These are phyloP conservation scores for Amphicarpaea edgeworthii DNA, from an alignment of 306 rosid genomes.

Conservation along the genomic window DNA sequence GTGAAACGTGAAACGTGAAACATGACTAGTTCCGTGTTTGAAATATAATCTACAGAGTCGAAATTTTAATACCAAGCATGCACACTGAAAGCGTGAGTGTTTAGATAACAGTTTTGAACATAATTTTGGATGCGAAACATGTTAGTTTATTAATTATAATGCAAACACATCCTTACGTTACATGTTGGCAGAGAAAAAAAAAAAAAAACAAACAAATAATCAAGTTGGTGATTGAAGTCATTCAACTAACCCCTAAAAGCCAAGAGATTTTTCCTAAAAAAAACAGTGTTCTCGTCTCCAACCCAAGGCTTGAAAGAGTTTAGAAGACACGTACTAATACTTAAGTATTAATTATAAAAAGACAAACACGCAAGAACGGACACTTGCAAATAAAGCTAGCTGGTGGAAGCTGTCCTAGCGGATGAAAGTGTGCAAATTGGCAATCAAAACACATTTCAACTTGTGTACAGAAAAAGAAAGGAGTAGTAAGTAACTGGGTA, in stretches of 20 bases:
- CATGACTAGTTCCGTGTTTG: too few species aligned
- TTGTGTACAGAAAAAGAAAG: background rate
- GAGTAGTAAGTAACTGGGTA: background rate
- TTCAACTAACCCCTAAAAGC: background rate
- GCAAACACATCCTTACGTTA: background rate
- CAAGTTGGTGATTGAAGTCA: background rate
- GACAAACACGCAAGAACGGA: background rate
- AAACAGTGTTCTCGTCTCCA: background rate
- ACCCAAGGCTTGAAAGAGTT: background rate
- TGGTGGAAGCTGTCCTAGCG: background rate
- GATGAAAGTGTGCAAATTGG: constrained; percentile 3
- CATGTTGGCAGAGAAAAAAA: background rate
- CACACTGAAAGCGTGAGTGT: too few species aligned
- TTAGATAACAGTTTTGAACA: too few species aligned
- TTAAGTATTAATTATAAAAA: background rate
- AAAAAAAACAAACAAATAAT: background rate
- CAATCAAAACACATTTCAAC: background rate
- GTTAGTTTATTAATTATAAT: too few species aligned
- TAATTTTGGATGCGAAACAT: too few species aligned
- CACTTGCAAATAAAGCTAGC: background rate
- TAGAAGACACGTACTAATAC: too few species aligned
- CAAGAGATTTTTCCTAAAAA: too few species aligned
- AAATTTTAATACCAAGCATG: too few species aligned
- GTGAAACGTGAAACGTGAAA: too few species aligned
- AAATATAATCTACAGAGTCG: too few species aligned